Conservation (phyloP, 768 basidiomycete genomes). For the Ephemerocybe angulata region DNA sequence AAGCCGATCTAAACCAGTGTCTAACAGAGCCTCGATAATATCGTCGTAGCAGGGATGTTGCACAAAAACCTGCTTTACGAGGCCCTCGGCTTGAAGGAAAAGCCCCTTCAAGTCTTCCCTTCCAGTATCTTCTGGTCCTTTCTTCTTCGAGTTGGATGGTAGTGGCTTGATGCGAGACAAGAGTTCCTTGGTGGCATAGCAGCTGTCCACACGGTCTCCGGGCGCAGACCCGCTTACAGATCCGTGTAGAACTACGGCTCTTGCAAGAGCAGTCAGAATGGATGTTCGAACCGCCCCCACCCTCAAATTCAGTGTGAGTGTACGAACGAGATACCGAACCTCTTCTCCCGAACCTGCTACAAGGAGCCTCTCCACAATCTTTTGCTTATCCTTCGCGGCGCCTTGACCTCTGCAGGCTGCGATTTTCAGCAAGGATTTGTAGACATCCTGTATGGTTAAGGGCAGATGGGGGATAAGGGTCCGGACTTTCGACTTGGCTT, state of each 20-base stretch:
- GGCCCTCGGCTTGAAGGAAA: constrained; percentile 55
- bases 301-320: constrained; percentile 68
- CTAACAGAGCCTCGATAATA: constrained; percentile 58
- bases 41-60: constrained; percentile 75
- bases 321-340: constrained; percentile 76
- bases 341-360: constrained; percentile 85
- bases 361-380: constrained; percentile 76
- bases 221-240: constrained; percentile 34
- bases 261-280: constrained; percentile 73
- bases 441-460: constrained; percentile 61
- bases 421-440: constrained; percentile 64
- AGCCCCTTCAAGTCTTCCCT: constrained; percentile 36
- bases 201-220: constrained; percentile 10
- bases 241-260: constrained; percentile 61
- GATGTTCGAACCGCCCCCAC: constrained; percentile 88
- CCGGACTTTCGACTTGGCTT: constrained; percentile 72
- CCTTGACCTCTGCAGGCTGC: constrained; percentile 69
- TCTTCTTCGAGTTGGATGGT: constrained; percentile 16
- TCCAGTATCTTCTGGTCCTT: constrained; percentile 21
- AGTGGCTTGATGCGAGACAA: constrained; percentile 22
- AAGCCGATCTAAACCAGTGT: constrained; percentile 59
- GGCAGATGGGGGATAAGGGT: constrained; percentile 72
- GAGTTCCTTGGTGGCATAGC: constrained; percentile 21
- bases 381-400: constrained; percentile 71
- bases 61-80: constrained; percentile 70